These are phyloP conservation scores for Fusarium paranaense DNA, from an alignment of 2,329 filamentous ascomycete genomes.

Conservation along the genomic window DNA sequence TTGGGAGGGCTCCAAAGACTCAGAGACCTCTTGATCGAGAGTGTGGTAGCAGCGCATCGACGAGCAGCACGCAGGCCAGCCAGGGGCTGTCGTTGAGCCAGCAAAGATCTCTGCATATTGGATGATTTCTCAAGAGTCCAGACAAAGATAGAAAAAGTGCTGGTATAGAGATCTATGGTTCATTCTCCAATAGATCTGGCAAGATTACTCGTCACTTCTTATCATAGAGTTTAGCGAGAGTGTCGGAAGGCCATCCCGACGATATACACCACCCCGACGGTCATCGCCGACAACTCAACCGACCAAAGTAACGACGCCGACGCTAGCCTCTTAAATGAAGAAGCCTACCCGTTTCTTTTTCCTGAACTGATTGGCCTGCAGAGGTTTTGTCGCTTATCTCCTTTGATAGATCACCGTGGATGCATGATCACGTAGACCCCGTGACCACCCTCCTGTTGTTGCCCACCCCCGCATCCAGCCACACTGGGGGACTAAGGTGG, in stretches of 20 bases:
- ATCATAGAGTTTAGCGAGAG: background rate
- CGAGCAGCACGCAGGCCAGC: slow-evolving; percentile 7
- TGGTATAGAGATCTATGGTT: background rate
- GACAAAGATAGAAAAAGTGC: background rate
- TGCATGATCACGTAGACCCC: slow-evolving; percentile 16
- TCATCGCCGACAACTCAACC: background rate
- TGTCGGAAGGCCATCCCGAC: slow-evolving; percentile 33
- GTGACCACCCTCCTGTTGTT: slow-evolving; percentile 15
- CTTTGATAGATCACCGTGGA: slow-evolving; percentile 10
- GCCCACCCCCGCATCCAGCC: slow-evolving; percentile 7
- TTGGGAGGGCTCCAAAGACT: slow-evolving; percentile 33
- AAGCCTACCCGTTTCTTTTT: background rate
- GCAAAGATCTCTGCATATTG: slow-evolving; percentile 25
- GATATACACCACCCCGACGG: background rate
- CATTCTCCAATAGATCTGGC: background rate
- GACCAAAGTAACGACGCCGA: background rate
- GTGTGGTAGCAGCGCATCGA: background rate
- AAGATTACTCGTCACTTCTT: slow-evolving; percentile 3
- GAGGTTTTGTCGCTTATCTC: background rate
- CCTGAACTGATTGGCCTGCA: slow-evolving; percentile 1
- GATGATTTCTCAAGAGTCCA: background rate
- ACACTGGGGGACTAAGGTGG: slow-evolving; percentile 1
- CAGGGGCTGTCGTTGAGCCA: slow-evolving; percentile 13
- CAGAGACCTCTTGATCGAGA: slow-evolving; percentile 7
- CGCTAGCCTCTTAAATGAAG: slow-evolving; percentile 13